Conservation (phyloP, 257 asterid genomes). For the Parsonsia alboflavescens region DNA sequence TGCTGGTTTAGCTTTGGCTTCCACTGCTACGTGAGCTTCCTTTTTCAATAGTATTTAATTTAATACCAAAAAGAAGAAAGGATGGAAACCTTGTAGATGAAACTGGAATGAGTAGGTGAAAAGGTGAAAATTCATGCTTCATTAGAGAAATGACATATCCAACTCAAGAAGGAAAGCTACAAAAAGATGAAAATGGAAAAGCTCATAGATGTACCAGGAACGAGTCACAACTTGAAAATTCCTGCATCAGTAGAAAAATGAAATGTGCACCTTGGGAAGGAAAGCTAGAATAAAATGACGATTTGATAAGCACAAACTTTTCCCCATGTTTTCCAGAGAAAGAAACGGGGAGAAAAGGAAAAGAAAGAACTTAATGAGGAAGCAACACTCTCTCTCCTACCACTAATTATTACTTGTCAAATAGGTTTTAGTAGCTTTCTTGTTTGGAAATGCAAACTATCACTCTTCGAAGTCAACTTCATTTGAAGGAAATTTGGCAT, state of each 20-base stretch:
- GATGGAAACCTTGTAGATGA: not conserved
- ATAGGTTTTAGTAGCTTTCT: not conserved
- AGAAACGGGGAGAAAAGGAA: not conserved
- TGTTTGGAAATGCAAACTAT: not conserved
- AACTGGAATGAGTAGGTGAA: not conserved
- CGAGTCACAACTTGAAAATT: too few species aligned
- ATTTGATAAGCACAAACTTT: not conserved
- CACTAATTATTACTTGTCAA: not conserved
- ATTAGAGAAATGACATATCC: slow-evolving; percentile 4
- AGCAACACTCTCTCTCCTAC: not conserved
- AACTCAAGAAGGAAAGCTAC: too few species aligned
- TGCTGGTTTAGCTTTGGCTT: slow-evolving; percentile 11
- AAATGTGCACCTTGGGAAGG: not conserved
- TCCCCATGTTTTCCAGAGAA: not conserved
- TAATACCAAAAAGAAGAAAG: not conserved
- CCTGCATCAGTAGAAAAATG: not conserved
- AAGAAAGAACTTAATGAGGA: not conserved
- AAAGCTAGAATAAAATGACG: not conserved
- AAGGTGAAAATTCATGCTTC: not conserved
- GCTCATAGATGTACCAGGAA: not conserved
- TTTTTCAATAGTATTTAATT: not conserved
- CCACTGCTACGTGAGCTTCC: not conserved
- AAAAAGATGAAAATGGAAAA: not conserved
- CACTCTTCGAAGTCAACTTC: not conserved
- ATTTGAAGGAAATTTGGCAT: not conserved